Evolutionary conservation across 2,329 filamentous ascomycete genomes (phyloP).

Genomic region (Capronia coronata): DNA sequence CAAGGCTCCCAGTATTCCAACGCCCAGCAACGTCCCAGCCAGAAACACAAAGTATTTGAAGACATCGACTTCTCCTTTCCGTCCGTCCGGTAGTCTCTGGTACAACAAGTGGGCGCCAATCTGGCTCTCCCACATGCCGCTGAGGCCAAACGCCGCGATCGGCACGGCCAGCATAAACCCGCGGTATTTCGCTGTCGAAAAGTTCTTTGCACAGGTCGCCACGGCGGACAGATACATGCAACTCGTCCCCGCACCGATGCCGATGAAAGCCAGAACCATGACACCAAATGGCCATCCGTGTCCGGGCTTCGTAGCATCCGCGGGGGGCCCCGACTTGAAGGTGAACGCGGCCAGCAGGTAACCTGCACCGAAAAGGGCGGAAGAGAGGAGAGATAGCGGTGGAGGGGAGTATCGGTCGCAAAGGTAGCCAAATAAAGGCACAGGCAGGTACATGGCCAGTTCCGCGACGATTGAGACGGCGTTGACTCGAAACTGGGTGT

Average conservation of each 20-base stretch:
- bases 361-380: conserved; percentile 67
- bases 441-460: conserved; percentile 84
- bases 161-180: conserved; percentile 84
- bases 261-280: conserved; percentile 80
- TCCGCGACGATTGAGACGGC: conserved; percentile 80
- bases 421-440: conserved; percentile 79
- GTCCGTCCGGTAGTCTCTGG: conserved; percentile 60
- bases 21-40: conserved; percentile 59
- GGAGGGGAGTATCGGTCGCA: conserved; percentile 84
- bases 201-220: conserved; percentile 98
- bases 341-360: conserved; percentile 77
- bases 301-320: conserved; percentile 44
- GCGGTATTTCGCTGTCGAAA: conserved; percentile 78
- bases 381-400: conserved; percentile 66
- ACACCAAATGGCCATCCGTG: conserved; percentile 65
- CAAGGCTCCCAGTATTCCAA: conserved; percentile 68
- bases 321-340: conserved; percentile 56
- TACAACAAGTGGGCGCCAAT: conserved; percentile 71
- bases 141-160: conserved; percentile 87
- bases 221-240: conserved; percentile 85
- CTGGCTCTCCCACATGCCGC: conserved; percentile 94
- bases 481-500: conserved; percentile 89
- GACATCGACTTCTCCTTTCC: conserved; percentile 59
- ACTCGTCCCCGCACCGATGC: conserved; percentile 75
- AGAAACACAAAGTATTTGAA: conserved; percentile 86